Evolutionary conservation across 2,329 filamentous ascomycete species (phyloP), one percentile per base, ranked within the genome.

Genomic region (Aspergillaceae sp.): DNA sequence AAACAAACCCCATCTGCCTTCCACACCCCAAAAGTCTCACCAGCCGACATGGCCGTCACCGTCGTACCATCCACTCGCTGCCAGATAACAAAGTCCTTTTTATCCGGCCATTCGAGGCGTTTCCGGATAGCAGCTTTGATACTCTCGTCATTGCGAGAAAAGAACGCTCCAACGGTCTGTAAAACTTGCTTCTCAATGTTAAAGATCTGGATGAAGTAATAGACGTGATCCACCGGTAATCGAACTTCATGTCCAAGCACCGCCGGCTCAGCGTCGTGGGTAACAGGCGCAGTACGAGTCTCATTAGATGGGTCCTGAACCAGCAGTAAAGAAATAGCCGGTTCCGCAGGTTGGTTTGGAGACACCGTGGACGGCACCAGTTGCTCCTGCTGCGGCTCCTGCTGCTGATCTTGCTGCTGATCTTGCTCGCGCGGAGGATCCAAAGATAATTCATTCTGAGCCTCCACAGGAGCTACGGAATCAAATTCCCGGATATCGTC

Each of bases 141-240:
- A 10, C 61, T 66, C 11, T 67, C 63, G 28, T 63, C 62, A 7
- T 60, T 57, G 42, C 63, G 65, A 5, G 65, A 69, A 43, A 72
- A 67, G 55, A 71, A 71, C 9, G 64, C 67, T 29, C 67, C 67
- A 8, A 68, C 56, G 2, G 66, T 67, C 5, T 56, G 59, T 10
- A 75, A 56, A 1, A 55, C 62, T 51, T 75, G 72, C 7, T 63
- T 64, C 28, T 76, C 71, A 9, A 72, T 66, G 47, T 79, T 74
- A 51, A 75, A 78, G 4, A 74, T 53, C 48, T 79, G 74, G 40
- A 79, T 60, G 50, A 74, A 73, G 49, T 71, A 73, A 46, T 73
- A 74, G 9, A 67, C 58, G 45, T 71, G 67, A 4, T 60, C 61
- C 27, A 65, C 57, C 3, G 63, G 63, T 9, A 60, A 43, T 1